phyloP scores from a whole-genome alignment of 2,329 filamentous ascomycete genomes.

The Fusarium pininemorale region DNA sequence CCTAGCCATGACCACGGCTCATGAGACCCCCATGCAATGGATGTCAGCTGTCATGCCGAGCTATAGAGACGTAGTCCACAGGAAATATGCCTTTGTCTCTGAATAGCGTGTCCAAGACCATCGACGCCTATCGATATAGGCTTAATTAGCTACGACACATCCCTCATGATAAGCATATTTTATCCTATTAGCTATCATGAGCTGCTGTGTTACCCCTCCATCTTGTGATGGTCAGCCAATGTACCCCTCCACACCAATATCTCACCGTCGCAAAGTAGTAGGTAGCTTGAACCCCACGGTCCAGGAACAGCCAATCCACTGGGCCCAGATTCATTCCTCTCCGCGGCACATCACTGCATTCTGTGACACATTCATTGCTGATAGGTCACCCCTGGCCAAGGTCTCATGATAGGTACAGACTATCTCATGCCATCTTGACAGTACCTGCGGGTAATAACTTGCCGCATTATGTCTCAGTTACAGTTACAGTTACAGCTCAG shows the following conservation, averaged over 20 bases:
- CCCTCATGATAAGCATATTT: background rate
- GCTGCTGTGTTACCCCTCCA: constrained; percentile 21
- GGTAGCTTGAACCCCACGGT: constrained; percentile 3
- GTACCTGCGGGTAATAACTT: background rate
- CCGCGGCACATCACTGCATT: constrained; percentile 19
- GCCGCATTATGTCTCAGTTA: background rate
- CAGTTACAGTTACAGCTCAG: background rate
- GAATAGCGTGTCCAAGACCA: background rate
- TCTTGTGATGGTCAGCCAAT: constrained; percentile 1
- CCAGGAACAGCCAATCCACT: constrained; percentile 14
- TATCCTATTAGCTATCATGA: constrained; percentile 9
- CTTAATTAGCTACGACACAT: background rate
- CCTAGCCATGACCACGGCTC: constrained; percentile 27
- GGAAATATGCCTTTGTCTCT: background rate
- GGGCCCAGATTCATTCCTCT: background rate
- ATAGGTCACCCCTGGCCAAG: constrained; percentile 19
- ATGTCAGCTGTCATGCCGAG: constrained; percentile 18
- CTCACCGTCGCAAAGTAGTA: background rate
- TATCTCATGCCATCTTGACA: background rate
- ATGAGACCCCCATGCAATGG: constrained; percentile 3
- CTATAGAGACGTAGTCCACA: background rate
- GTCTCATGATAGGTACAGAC: constrained; percentile 12
- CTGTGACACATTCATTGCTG: constrained; percentile 20
- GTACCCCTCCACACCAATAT: constrained; percentile 31
- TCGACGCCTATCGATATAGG: background rate